Conservation (phyloP, 768 basidiomycete species). For the Pleurotus salmoneostramineus region DNA sequence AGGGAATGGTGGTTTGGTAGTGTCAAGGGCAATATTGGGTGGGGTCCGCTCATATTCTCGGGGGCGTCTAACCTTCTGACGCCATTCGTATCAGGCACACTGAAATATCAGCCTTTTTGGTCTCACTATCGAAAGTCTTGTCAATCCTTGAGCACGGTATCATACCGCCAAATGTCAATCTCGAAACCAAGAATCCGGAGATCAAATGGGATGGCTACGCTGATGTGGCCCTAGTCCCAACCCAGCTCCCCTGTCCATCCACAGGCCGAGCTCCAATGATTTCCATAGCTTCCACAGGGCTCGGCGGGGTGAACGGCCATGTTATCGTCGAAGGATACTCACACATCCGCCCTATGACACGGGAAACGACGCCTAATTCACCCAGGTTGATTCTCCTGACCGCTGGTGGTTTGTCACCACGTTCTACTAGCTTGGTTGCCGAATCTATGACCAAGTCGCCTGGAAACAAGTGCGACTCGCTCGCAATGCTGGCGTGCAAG, state of each 20-base stretch:
- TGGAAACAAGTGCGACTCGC: background rate
- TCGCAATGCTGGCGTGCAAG: constrained; percentile 9
- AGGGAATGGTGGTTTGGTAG: constrained; percentile 35
- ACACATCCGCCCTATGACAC: background rate
- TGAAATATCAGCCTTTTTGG: constrained; percentile 42
- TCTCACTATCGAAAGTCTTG: constrained; percentile 38
- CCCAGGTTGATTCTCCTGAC: constrained; percentile 24
- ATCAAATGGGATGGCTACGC: constrained; percentile 37
- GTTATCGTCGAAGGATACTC: constrained; percentile 26
- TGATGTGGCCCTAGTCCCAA: constrained; percentile 25
- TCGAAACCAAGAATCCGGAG: constrained; percentile 27
- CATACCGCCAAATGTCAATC: constrained; percentile 39
- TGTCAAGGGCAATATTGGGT: constrained; percentile 39
- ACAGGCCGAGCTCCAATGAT: constrained; percentile 26
- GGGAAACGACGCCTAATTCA: background rate
- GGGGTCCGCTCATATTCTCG: constrained; percentile 9
- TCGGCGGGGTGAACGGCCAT: constrained; percentile 41
- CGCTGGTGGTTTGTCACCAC: constrained; percentile 34
- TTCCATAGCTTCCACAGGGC: constrained; percentile 39
- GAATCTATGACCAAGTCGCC: constrained; percentile 1
- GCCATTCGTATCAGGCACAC: constrained; percentile 23
- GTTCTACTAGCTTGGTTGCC: constrained; percentile 16
- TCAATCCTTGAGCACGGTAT: constrained; percentile 28
- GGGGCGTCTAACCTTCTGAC: background rate
- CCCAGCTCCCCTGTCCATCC: constrained; percentile 18